These are phyloP conservation scores for Pleurotus pulmonarius DNA, from an alignment of 768 basidiomycete species.

Conservation along the genomic window DNA sequence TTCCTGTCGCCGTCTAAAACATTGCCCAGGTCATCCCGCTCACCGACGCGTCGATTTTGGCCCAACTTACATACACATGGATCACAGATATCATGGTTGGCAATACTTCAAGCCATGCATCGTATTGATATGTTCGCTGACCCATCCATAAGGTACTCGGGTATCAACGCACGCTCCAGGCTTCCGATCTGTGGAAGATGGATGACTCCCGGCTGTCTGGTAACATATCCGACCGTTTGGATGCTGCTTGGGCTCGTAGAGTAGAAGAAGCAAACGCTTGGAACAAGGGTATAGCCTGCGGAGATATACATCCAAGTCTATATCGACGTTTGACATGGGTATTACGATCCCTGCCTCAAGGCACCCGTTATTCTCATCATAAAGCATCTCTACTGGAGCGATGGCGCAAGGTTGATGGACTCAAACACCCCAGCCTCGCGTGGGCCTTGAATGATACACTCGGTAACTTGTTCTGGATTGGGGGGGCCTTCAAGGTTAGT, in stretches of 20 bases:
- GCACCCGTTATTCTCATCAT: conserved; percentile 21
- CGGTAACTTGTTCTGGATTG: conserved; percentile 58
- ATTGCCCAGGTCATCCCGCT: conserved; percentile 49
- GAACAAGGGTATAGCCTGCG: conserved; percentile 45
- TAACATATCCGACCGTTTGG: conserved; percentile 46
- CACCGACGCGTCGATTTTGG: conserved; percentile 51
- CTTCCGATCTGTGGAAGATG: conserved; percentile 72
- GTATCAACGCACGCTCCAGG: conserved; percentile 70
- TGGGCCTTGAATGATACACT: conserved; percentile 62
- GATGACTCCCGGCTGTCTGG: conserved; percentile 46
- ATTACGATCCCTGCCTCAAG: conserved; percentile 23
- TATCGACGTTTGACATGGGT: conserved; percentile 37
- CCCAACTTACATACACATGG: conserved; percentile 63
- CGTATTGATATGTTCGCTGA: not conserved
- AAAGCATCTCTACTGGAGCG: conserved; percentile 27
- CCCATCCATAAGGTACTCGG: conserved; percentile 48
- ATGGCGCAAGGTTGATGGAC: conserved; percentile 45
- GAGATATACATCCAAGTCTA: conserved; percentile 39
- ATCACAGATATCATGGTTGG: conserved; percentile 55
- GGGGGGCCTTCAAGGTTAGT: conserved; percentile 55
- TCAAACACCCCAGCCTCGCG: conserved; percentile 46
- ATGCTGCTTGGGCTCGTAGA: conserved; percentile 50
- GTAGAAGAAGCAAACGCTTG: conserved; percentile 47
- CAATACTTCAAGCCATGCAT: not conserved
- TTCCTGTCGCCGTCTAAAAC: not conserved